A percentile compares a stretch with the other conserved stretches of the same genome.
Conservation (phyloP, 768 basidiomycete species). For the Tulasnella sp. region DNA sequence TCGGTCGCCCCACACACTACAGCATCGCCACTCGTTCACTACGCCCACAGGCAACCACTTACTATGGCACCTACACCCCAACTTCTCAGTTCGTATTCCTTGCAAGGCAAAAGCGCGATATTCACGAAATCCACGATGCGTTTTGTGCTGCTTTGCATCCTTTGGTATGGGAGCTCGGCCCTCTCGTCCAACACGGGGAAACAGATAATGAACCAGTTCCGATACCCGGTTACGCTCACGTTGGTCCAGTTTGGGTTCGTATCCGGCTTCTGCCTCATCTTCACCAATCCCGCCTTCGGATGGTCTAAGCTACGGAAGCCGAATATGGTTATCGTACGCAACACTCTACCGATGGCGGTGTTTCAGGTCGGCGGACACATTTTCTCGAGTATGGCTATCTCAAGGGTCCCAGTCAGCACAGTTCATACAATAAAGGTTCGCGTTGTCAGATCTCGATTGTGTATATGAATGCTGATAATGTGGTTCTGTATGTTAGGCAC, state of each 20-base stretch:
- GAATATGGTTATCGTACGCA: conserved; percentile 57
- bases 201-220: conserved; percentile 82
- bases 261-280: conserved; percentile 70
- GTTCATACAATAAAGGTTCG: conserved; percentile 96
- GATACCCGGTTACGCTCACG: conserved; percentile 92
- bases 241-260: conserved; percentile 97
- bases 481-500: conserved; percentile 46
- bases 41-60: too few species aligned
- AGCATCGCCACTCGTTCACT: too few species aligned
- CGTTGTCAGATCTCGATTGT: too few species aligned
- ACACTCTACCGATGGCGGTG: conserved; percentile 87
- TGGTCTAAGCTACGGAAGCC: conserved; percentile 63
- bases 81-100: too few species aligned
- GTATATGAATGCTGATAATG: conserved; percentile 1
- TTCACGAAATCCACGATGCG: conserved; percentile 22
- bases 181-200: conserved; percentile 96
- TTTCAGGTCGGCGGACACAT: conserved; percentile 98
- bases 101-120: too few species aligned
- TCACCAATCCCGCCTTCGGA: conserved; percentile 64
- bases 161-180: conserved; percentile 93
- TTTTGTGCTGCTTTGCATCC: conserved; percentile 71
- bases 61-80: neutral
- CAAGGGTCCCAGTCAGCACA: conserved; percentile 90
- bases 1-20: too few species aligned
- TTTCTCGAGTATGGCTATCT: conserved; percentile 95